Evolutionary conservation across 2,329 filamentous ascomycete species (phyloP).

Genomic region (Chaetomium olivaceum): DNA sequence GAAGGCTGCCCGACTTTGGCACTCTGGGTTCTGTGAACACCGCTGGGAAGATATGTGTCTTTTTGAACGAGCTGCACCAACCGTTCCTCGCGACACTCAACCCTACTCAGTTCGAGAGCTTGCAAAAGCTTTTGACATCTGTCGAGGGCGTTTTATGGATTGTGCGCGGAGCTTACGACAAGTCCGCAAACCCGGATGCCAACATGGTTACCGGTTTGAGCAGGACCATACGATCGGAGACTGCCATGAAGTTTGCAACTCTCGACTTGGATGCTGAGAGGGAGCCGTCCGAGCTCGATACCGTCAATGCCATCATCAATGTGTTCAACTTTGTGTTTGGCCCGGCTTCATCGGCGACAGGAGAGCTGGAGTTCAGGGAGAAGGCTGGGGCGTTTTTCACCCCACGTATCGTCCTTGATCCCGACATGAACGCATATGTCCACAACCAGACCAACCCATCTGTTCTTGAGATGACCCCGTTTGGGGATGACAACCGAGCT

Average conservation of each 20-base stretch:
- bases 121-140: conserved; percentile 41
- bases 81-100: conserved; percentile 46
- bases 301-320: conserved; percentile 33
- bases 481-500: conserved; percentile 40
- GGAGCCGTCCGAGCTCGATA: conserved; percentile 31
- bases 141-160: conserved; percentile 45
- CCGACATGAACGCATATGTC: conserved; percentile 46
- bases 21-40: conserved; percentile 36
- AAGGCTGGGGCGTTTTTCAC: conserved; percentile 43
- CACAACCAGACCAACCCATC: conserved; percentile 45
- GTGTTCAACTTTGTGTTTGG: conserved; percentile 44
- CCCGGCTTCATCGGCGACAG: conserved; percentile 35
- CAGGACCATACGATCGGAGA: conserved; percentile 50
- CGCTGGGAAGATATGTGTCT: conserved; percentile 44
- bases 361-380: conserved; percentile 48
- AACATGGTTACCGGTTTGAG: conserved; percentile 50
- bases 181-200: conserved; percentile 41
- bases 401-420: conserved; percentile 44
- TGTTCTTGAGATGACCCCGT: conserved; percentile 43
- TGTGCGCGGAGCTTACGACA: conserved; percentile 42
- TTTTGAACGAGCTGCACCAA: conserved; percentile 47
- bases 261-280: conserved; percentile 46
- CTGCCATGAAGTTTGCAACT: conserved; percentile 46
- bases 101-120: conserved; percentile 40
- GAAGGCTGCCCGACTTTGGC: conserved; percentile 38